Evolutionary conservation across 768 basidiomycete species (phyloP).

Genomic region (Phallus indusiatus): DNA sequence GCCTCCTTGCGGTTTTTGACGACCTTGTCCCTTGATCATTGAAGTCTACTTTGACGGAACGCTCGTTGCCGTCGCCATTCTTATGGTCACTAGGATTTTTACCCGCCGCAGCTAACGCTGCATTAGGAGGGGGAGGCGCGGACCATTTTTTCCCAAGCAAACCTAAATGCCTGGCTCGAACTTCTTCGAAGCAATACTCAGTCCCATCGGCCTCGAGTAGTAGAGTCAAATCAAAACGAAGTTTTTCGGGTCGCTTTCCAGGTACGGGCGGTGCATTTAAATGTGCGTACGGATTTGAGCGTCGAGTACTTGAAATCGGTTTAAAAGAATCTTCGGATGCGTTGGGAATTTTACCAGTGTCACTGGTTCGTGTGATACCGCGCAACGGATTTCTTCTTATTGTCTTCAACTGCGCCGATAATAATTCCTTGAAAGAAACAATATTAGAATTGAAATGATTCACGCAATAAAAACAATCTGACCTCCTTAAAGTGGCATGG

Average conservation of each 20-base stretch:
- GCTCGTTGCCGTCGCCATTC: not conserved
- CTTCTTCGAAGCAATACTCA: slow-evolving; percentile 83
- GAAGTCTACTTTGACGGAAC: slow-evolving; percentile 38
- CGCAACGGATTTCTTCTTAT: slow-evolving; percentile 3
- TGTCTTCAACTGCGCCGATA: not conserved
- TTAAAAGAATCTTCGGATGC: slow-evolving; percentile 14
- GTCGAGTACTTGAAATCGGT: not conserved
- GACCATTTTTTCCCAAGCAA: slow-evolving; percentile 82
- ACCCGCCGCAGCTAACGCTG: slow-evolving; percentile 13
- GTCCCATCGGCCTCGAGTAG: slow-evolving; percentile 67
- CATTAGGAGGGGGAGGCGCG: slow-evolving; percentile 41
- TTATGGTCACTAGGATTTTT: not conserved
- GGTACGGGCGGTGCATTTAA: slow-evolving; percentile 65
- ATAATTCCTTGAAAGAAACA: not conserved
- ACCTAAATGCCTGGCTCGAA: slow-evolving; percentile 72
- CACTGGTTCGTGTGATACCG: not conserved
- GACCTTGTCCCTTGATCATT: slow-evolving; percentile 48
- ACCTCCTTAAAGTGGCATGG: slow-evolving; percentile 2
- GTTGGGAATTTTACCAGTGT: not conserved
- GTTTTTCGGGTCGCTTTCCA: slow-evolving; percentile 63
- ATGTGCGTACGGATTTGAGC: slow-evolving; percentile 47
- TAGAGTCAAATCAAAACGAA: slow-evolving; percentile 56
- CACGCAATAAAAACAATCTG: not conserved
- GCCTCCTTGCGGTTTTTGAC: slow-evolving; percentile 17
- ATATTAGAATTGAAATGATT: not conserved